phyloP scores from a whole-genome alignment of 495 filamentous ascomycete genomes.

The Xylaria flabelliformis region DNA sequence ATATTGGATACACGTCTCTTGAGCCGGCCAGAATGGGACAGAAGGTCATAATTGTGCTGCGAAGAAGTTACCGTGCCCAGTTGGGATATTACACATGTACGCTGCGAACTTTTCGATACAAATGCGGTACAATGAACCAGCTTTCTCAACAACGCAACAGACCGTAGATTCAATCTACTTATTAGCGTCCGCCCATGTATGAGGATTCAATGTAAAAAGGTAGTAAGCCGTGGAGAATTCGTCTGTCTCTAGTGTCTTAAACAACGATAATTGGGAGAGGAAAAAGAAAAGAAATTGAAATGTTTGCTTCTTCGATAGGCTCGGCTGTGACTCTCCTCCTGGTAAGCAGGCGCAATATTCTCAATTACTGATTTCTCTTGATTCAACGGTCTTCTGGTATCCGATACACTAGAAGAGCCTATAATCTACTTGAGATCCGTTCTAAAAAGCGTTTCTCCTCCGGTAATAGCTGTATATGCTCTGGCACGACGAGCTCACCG shows the following conservation, averaged over 20 bases:
- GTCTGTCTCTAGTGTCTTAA: neutral
- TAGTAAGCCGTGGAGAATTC: neutral
- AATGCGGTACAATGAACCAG: neutral
- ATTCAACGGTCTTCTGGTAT: neutral
- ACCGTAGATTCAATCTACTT: neutral
- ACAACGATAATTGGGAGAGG: neutral
- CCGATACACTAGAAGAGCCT: neutral
- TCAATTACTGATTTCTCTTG: neutral
- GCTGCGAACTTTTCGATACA: too few relatives aligned
- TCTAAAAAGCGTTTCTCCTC: constrained; percentile 53
- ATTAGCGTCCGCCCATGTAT: neutral
- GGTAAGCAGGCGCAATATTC: neutral
- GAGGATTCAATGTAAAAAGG: neutral
- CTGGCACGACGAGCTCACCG: constrained; percentile 43
- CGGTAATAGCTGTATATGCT: constrained; percentile 43
- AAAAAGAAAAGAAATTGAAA: neutral
- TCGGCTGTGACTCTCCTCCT: neutral
- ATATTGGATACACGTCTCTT: neutral
- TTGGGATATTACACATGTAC: too few relatives aligned
- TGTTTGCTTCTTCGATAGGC: neutral
- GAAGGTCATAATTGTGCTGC: too few relatives aligned
- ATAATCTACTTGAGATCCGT: constrained; percentile 44
- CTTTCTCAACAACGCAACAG: neutral
- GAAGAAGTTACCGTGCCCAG: too few relatives aligned
- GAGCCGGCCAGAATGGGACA: neutral